Evolutionary conservation across 192 early-diverging fungal genomes (phyloP), one percentile per base, ranked within the genome.

Genomic region (Umbelopsis sp.): DNA sequence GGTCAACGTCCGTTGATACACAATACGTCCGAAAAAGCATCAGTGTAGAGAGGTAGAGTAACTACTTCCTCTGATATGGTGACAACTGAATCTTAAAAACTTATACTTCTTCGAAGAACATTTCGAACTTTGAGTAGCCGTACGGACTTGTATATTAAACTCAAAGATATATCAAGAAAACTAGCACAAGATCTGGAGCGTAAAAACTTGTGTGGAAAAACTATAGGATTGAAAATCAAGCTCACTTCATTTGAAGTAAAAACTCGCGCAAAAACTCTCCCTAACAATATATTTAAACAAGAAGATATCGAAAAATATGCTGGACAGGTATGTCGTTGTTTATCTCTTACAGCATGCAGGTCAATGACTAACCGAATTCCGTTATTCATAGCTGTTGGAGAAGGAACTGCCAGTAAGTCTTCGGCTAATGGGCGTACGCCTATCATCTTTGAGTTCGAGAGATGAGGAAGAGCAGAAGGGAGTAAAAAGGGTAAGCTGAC

Each of bases 21-120:
- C 69, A 74, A 47, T 65, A 68, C 22, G 76, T 66, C 20, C 71
- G 86, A 22, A 88, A 88, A 48, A 88, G 86, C 66, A 72, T 85
- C 11, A 79, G 86, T 25, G 71, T 74, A 21, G 84, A 86, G 61
- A 71, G 85, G 76, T 81, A 66, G 11, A 67, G 23, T 61, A 21
- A 20, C 9, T n/a, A 37, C 0, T 45, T 48, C 7, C 18, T 67
- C 18, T 41, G 37, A 30, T 30, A 30, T 30, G 20, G 21, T 48
- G 25, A 11, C 12, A 68, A 27, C 25, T 20, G 20, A 33, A 58
- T 18, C 41, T 55, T 6, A 46, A 48, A 48, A 27, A 4, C 22
- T 41, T 12, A 21, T 12, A 46, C 16, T 44, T 16, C 48, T 61
- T 46, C 49, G 37, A 49, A 85, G 84, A 48, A 86, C 84, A 4